Evolutionary conservation across 768 basidiomycete species (phyloP).

Genomic region (Suillus alpinus): DNA sequence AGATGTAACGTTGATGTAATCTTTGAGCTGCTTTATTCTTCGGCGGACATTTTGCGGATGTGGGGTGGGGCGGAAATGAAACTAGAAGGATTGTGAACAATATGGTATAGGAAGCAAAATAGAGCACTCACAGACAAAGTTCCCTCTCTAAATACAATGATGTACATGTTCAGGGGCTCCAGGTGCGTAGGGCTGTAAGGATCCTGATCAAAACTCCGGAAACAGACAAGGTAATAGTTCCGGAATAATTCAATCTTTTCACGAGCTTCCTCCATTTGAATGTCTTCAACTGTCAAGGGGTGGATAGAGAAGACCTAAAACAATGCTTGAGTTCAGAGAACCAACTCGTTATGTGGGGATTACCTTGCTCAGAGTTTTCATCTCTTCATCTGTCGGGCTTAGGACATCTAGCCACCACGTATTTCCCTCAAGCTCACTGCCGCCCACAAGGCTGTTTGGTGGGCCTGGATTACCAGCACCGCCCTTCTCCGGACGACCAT

Average conservation of each 20-base stretch:
- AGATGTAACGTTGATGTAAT: constrained; percentile 97
- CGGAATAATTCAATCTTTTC: constrained; percentile 99
- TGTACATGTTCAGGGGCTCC: constrained; percentile 99
- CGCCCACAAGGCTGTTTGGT: constrained; percentile 21
- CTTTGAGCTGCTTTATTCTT: constrained; percentile 97
- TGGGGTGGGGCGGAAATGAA: constrained; percentile 96
- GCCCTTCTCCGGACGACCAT: constrained; percentile 18
- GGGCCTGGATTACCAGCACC: constrained; percentile 13
- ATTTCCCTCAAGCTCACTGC: constrained; percentile 57
- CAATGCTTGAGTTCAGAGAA: constrained; percentile 2
- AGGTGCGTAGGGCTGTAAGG: constrained; percentile 95
- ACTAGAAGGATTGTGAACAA: constrained; percentile 41
- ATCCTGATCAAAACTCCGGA: constrained; percentile 98
- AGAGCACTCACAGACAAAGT: constrained; percentile 74
- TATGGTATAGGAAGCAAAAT: not conserved
- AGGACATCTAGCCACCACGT: constrained; percentile 98
- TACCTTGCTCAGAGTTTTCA: constrained; percentile 95
- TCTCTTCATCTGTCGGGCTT: constrained; percentile 95
- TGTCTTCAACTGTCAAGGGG: constrained; percentile 98
- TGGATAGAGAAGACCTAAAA: constrained; percentile 92
- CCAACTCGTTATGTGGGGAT: constrained; percentile 11
- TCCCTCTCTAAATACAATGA: constrained; percentile 97
- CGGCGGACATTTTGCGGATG: constrained; percentile 98
- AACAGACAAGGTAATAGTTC: constrained; percentile 98
- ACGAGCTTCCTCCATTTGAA: constrained; percentile 98